Evolutionary conservation across 1,284 basidiomycete species (phyloP).

Genomic region (Naganishia cerealis): DNA sequence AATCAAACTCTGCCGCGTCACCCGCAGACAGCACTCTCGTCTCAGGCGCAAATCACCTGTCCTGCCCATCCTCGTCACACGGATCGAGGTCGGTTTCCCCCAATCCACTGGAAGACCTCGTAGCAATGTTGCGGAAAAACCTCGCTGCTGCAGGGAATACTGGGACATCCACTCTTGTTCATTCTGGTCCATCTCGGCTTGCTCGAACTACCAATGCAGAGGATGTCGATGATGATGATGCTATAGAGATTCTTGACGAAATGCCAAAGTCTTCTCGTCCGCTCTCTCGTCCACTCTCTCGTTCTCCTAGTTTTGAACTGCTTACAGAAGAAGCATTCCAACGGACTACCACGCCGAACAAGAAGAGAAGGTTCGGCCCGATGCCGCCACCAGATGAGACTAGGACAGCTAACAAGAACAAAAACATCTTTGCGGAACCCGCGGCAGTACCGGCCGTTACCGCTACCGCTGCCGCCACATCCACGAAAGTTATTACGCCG

Average conservation of each 20-base stretch:
- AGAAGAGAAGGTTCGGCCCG: constrained; percentile 11
- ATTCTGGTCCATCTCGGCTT: neutral
- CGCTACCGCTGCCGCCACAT: neutral
- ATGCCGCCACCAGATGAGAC: neutral
- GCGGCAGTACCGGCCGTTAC: neutral
- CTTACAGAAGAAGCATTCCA: constrained; percentile 9
- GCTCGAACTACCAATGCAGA: neutral
- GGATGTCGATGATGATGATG: neutral
- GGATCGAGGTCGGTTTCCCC: neutral
- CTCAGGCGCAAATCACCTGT: neutral
- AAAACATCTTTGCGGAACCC: neutral
- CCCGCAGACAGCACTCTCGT: neutral
- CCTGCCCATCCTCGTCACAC: neutral
- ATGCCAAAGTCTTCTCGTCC: neutral
- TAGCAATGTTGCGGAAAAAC: neutral
- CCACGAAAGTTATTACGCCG: neutral
- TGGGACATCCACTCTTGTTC: neutral
- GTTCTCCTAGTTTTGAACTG: constrained; percentile 19
- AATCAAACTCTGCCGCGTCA: neutral
- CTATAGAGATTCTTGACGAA: neutral
- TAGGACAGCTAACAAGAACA: neutral
- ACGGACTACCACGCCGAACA: constrained; percentile 1
- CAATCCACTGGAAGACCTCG: neutral
- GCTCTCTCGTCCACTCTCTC: neutral
- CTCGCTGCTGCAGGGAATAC: neutral